A percentile compares a stretch with the other conserved stretches of the same genome.
Evolutionary conservation across 768 basidiomycete genomes (phyloP).

Genomic region (Termitomyces sp.): DNA sequence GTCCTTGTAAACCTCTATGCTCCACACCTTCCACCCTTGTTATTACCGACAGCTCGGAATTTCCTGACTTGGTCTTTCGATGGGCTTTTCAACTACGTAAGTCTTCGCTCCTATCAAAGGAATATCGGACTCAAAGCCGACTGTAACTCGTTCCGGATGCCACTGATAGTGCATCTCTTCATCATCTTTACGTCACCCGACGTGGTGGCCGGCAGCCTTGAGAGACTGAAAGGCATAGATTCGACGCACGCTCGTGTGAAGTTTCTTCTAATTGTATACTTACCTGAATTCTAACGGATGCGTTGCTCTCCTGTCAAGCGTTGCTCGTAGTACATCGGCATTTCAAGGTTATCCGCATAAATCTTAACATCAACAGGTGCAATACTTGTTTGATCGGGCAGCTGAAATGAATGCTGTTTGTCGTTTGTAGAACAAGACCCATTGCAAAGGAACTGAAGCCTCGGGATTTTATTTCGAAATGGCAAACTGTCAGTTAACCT

Average conservation of each 20-base stretch:
- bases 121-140: background rate
- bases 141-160: background rate
- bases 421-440: background rate
- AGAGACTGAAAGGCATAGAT: background rate
- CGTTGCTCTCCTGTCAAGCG: background rate
- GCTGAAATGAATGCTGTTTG: background rate
- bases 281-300: background rate
- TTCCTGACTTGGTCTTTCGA: background rate
- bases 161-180: background rate
- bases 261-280: background rate
- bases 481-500: background rate
- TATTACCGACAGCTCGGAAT: background rate
- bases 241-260: background rate
- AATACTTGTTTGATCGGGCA: background rate
- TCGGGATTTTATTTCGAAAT: background rate
- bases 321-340: background rate
- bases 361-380: background rate
- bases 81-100: background rate
- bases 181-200: background rate
- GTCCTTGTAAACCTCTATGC: background rate
- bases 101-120: background rate
- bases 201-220: background rate
- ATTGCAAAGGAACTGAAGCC: background rate
- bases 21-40: background rate
- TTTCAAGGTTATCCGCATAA: background rate